Conservation (phyloP, 768 basidiomycete species). For the Tricholoma terreum region DNA sequence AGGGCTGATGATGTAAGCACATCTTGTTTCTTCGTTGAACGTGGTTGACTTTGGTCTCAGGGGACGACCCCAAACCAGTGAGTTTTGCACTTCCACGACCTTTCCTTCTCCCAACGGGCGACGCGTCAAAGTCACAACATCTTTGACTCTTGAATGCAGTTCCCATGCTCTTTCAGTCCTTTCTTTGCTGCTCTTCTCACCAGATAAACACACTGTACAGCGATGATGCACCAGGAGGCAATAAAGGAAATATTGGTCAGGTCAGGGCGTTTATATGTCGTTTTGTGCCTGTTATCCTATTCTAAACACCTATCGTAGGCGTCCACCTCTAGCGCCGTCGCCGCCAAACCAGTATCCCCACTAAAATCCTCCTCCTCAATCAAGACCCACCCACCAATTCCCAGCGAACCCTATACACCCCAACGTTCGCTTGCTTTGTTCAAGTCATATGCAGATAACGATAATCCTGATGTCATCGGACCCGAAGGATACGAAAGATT, state of each 20-base stretch:
- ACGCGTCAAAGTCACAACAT: slow-evolving; percentile 7
- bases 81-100: slow-evolving; percentile 13
- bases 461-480: slow-evolving; percentile 57
- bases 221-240: slow-evolving; percentile 36
- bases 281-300: background rate
- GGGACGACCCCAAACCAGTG: slow-evolving; percentile 18
- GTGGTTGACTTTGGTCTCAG: slow-evolving; percentile 22
- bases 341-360: slow-evolving; percentile 15
- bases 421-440: slow-evolving; percentile 56
- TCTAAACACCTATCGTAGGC: background rate
- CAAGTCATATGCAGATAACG: slow-evolving; percentile 54
- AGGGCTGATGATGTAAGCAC: slow-evolving; percentile 29
- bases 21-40: slow-evolving; percentile 7
- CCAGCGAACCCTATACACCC: slow-evolving; percentile 45
- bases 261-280: background rate
- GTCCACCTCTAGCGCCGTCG: slow-evolving; percentile 4
- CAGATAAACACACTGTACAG: slow-evolving; percentile 45
- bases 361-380: slow-evolving; percentile 14
- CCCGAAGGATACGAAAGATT: slow-evolving; percentile 71
- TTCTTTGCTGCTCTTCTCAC: slow-evolving; percentile 65
- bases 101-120: background rate
- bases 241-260: background rate
- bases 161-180: slow-evolving; percentile 59
- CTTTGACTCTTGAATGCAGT: slow-evolving; percentile 32
- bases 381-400: slow-evolving; percentile 10